Conservation (phyloP, 2,329 filamentous ascomycete genomes). For the Talaromyces sp. region DNA sequence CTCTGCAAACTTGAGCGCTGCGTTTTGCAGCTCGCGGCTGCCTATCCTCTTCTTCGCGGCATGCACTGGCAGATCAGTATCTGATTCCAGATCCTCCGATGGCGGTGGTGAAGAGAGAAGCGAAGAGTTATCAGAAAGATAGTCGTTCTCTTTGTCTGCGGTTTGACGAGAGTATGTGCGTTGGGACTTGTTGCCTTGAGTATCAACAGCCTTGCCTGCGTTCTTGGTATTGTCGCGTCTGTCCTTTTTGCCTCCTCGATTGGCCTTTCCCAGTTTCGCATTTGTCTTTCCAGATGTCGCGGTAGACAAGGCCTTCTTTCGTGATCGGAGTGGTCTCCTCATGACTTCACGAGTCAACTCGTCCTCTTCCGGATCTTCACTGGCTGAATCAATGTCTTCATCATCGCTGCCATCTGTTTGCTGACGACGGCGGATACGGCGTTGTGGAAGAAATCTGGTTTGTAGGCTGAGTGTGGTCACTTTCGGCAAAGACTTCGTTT, state of each 20-base stretch:
- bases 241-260: slow-evolving; percentile 20
- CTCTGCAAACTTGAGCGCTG: slow-evolving; percentile 40
- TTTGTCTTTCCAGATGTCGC: slow-evolving; percentile 23
- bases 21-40: slow-evolving; percentile 37
- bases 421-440: slow-evolving; percentile 27
- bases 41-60: slow-evolving; percentile 21
- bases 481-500: slow-evolving; percentile 10
- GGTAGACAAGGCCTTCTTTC: slow-evolving; percentile 22
- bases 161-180: slow-evolving; percentile 20
- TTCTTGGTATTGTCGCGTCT: slow-evolving; percentile 19
- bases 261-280: slow-evolving; percentile 20
- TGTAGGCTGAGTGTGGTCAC: slow-evolving; percentile 37
- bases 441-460: slow-evolving; percentile 34
- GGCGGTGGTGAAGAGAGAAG: slow-evolving; percentile 33
- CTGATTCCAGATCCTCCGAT: slow-evolving; percentile 28
- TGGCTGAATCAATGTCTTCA: slow-evolving; percentile 23
- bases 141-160: slow-evolving; percentile 35
- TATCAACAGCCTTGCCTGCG: background rate
- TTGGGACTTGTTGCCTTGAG: slow-evolving; percentile 1
- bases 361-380: slow-evolving; percentile 35
- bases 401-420: slow-evolving; percentile 23
- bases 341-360: slow-evolving; percentile 29
- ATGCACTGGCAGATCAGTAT: slow-evolving; percentile 18
- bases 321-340: slow-evolving; percentile 18
- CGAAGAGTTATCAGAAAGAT: slow-evolving; percentile 26